These are phyloP conservation scores for Cladochytrium replicatum DNA, from an alignment of 192 early-diverging fungal species.

Conservation along the genomic window DNA sequence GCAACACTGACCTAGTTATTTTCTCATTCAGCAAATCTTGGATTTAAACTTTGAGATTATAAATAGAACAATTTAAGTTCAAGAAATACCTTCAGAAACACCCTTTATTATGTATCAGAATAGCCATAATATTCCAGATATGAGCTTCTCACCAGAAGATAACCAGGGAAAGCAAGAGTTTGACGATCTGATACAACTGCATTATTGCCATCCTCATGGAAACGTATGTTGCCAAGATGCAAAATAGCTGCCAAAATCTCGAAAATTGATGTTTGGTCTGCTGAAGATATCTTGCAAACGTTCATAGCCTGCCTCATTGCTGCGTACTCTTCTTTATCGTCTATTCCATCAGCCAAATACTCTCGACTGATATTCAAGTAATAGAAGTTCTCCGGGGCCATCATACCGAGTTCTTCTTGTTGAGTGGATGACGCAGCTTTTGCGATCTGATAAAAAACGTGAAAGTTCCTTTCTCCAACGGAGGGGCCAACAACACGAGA, in stretches of 20 bases:
- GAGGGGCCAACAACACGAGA: constrained; percentile 91
- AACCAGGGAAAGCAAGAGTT: constrained; percentile 45
- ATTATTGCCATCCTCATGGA: constrained; percentile 69
- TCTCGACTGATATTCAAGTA: constrained; percentile 32
- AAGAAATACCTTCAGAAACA: too few species aligned
- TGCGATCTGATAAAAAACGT: constrained; percentile 68
- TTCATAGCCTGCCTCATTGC: constrained; percentile 89
- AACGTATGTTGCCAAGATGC: constrained; percentile 92
- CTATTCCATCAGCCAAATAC: constrained; percentile 77
- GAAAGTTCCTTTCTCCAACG: constrained; percentile 92
- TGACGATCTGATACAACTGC: constrained; percentile 36
- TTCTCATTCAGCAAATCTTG: constrained; percentile 26
- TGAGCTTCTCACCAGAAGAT: constrained; percentile 28
- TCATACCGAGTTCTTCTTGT: constrained; percentile 41
- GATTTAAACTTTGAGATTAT: too few species aligned
- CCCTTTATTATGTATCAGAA: too few species aligned
- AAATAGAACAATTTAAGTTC: too few species aligned
- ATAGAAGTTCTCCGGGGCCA: constrained; percentile 42
- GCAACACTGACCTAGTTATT: constrained; percentile 19
- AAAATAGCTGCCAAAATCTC: constrained; percentile 87
- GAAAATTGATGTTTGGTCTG: constrained; percentile 80
- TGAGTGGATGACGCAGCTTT: constrained; percentile 22
- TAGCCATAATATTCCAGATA: too few species aligned
- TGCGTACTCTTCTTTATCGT: constrained; percentile 76
- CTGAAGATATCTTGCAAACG: constrained; percentile 72